Percentiles rank a stretch among this genome's conserved stretches.
Conservation (phyloP, 345 rosid species). For the Populus deltoides region DNA sequence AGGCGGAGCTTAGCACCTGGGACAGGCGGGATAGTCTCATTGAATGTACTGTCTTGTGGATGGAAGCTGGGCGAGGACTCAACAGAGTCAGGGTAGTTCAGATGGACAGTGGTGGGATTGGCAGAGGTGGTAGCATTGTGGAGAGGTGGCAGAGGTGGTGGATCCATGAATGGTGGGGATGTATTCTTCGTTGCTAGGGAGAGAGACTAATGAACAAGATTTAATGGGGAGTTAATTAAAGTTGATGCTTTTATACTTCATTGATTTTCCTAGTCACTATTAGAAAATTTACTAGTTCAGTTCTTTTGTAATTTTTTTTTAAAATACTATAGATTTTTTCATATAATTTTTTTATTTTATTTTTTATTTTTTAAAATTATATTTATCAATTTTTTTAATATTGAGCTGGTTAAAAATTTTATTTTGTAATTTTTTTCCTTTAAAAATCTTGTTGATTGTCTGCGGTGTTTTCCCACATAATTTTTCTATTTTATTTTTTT, state of each 20-base stretch:
- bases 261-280: background rate
- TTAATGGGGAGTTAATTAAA: background rate
- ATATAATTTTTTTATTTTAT: too few relatives aligned
- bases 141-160: constrained; percentile 29
- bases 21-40: constrained; percentile 48
- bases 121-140: constrained; percentile 12
- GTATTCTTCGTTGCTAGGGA: too few relatives aligned
- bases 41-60: constrained; percentile 3
- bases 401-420: too few relatives aligned
- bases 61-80: constrained; percentile 58
- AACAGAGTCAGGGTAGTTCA: constrained; percentile 31
- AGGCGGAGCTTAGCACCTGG: constrained; percentile 73
- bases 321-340: too few relatives aligned
- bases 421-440: too few relatives aligned
- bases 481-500: too few relatives aligned
- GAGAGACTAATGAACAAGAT: background rate
- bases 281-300: background rate
- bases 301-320: background rate
- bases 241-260: constrained; percentile 1
- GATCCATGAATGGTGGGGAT: constrained; percentile 31
- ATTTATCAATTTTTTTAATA: too few relatives aligned
- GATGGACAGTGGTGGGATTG: constrained; percentile 25
- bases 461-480: too few relatives aligned
- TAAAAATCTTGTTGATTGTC: too few relatives aligned
- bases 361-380: too few relatives aligned